Evolutionary conservation across 2,329 filamentous ascomycete genomes (phyloP), one percentile per base, ranked within the genome.

Genomic region (Exophiala xenobiotica): DNA sequence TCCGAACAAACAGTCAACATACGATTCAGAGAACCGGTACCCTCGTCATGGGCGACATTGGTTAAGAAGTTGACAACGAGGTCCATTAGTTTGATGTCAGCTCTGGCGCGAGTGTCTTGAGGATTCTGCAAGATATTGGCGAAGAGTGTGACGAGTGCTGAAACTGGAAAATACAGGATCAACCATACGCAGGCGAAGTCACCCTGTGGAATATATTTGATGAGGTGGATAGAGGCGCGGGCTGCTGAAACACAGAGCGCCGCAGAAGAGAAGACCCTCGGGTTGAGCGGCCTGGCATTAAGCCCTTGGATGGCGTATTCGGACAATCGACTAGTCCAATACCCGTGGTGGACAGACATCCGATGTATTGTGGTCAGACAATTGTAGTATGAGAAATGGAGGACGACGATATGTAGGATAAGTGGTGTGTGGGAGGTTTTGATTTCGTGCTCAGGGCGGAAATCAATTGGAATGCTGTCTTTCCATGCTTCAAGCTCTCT

Each of bases 341-440:
- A 96, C 11, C 93, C 93, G 66, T 96, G 91, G 63, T 97, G 93
- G 23, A 97, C 88, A 35, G 90, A 95, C 93, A 97, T 99, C 45
- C 93, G 88, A 68, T 99, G 93, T 58, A 99, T 96, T 0, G 93
- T 99, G 1, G 92, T 96, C 45, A 99, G 74, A 63, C 91, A 96
- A 68, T 99, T 99, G 75, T 97, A 97, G 70, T 99, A 99, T 1
- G 90, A 86, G 64, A 99, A 95, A 68, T 99, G 93, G 51, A 99
- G 75, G 67, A 96, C 89, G 54, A 96, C 91, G 46, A 99, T 83
- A 60, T 97, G 92, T 16, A 99, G 76, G 16, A 97, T 91, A n/a
- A 97, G 78, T 1, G 92, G 91, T 0, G 90, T 95, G 68, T 96
- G 90, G 0, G 87, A 87, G 0, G 90, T 89, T 68, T 90, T 91